These are phyloP conservation scores for Chytriomyces sp. DNA, from an alignment of 192 early-diverging fungal species.

Conservation along the genomic window DNA sequence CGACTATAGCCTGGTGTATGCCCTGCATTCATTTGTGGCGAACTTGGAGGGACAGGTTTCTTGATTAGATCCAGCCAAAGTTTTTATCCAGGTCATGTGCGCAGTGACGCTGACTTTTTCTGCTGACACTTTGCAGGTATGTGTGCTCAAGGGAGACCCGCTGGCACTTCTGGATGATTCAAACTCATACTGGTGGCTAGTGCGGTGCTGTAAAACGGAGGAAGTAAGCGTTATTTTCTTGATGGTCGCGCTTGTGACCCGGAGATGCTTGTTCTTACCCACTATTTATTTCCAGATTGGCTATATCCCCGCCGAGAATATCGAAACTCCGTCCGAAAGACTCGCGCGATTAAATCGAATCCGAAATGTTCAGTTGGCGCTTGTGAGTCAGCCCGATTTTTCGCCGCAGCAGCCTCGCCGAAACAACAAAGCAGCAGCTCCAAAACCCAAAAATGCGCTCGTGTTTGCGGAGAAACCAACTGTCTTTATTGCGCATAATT, in stretches of 20 bases:
- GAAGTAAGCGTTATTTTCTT: slow-evolving; percentile 46
- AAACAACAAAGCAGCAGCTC: background rate
- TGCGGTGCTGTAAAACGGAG: slow-evolving; percentile 65
- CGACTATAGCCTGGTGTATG: slow-evolving; percentile 82
- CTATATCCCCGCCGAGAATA: slow-evolving; percentile 89
- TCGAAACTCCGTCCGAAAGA: slow-evolving; percentile 83
- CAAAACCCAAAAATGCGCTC: background rate
- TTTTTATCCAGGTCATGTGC: background rate
- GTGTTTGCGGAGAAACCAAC: background rate
- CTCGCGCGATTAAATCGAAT: slow-evolving; percentile 77
- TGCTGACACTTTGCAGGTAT: slow-evolving; percentile 43
- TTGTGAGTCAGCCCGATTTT: slow-evolving; percentile 8
- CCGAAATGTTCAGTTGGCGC: slow-evolving; percentile 64
- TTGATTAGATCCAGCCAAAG: slow-evolving; percentile 30
- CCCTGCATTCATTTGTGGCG: slow-evolving; percentile 84
- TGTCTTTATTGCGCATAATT: slow-evolving; percentile 5
- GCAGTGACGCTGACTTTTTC: background rate
- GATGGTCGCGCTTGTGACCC: too few relatives aligned
- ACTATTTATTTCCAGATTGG: slow-evolving; percentile 62
- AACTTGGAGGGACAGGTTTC: slow-evolving; percentile 78
- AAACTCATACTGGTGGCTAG: slow-evolving; percentile 83
- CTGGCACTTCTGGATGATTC: slow-evolving; percentile 81
- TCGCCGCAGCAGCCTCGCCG: background rate
- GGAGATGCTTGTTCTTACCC: background rate
- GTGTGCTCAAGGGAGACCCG: slow-evolving; percentile 77